Evolutionary conservation across 2,329 filamentous ascomycete genomes (phyloP).

Genomic region (Taxawa tesnikishii): DNA sequence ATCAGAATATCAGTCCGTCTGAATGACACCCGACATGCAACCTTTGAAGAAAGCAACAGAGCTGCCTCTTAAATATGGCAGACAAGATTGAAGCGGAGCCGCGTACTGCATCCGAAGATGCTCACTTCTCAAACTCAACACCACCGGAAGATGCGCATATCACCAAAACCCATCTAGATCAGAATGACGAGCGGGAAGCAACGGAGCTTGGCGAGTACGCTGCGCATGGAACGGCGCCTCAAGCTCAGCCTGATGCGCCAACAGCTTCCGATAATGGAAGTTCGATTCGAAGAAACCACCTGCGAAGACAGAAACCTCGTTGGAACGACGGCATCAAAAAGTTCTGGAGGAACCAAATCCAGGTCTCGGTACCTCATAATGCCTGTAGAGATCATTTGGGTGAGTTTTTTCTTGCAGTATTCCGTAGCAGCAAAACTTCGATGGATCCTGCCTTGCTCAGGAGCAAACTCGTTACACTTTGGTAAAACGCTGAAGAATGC

Average conservation of each 20-base stretch:
- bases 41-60: too few species aligned
- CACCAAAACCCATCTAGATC: neutral
- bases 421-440: too few species aligned
- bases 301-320: conserved; percentile 10
- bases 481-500: too few species aligned
- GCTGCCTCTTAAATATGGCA: neutral
- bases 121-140: neutral
- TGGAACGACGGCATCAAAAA: conserved; percentile 25
- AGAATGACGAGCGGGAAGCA: conserved; percentile 18
- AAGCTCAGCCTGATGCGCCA: conserved; percentile 1
- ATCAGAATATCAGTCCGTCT: too few species aligned
- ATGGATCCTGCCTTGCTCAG: too few species aligned
- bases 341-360: conserved; percentile 40
- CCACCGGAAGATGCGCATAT: neutral
- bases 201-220: conserved; percentile 18
- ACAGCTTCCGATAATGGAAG: neutral
- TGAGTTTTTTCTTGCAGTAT: conserved; percentile 18
- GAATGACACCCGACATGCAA: too few species aligned
- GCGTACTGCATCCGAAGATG: neutral
- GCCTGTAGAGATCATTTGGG: conserved; percentile 45
- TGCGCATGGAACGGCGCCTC: conserved; percentile 6
- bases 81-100: neutral
- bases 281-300: conserved; percentile 1
- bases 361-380: conserved; percentile 36
- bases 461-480: too few species aligned